A percentile compares a stretch with the other conserved stretches of the same genome.
These are phyloP conservation scores for Kwoniella dejecticola DNA, from an alignment of 768 basidiomycete species.

Conservation along the genomic window DNA sequence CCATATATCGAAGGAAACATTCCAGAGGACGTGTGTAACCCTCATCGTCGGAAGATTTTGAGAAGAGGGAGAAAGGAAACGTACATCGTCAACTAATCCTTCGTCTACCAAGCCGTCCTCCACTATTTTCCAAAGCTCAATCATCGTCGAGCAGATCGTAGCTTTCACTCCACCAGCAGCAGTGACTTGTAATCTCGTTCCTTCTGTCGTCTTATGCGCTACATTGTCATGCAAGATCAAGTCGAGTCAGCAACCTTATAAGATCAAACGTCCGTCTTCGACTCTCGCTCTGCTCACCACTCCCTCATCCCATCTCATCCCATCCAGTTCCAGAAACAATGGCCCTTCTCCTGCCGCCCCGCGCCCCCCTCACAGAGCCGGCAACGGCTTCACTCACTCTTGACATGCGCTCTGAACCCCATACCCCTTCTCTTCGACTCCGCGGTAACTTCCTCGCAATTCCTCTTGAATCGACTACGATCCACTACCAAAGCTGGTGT, in stretches of 20 bases:
- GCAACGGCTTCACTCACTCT: constrained; percentile 62
- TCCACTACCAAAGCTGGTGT: constrained; percentile 81
- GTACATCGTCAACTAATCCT: constrained; percentile 74
- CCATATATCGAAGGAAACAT: neutral
- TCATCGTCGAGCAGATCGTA: constrained; percentile 77
- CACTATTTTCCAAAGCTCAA: constrained; percentile 77
- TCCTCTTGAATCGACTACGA: constrained; percentile 68
- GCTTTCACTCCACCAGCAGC: constrained; percentile 63
- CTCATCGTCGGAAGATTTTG: too few relatives aligned
- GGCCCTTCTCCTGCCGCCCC: too few relatives aligned
- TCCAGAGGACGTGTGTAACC: neutral
- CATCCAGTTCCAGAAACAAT: too few relatives aligned
- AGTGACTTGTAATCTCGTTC: constrained; percentile 68
- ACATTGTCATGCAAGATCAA: constrained; percentile 55
- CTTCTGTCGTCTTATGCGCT: constrained; percentile 68
- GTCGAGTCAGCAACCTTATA: too few relatives aligned
- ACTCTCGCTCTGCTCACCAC: too few relatives aligned
- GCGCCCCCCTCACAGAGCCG: too few relatives aligned
- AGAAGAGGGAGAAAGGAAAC: too few relatives aligned
- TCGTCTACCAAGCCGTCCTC: constrained; percentile 69
- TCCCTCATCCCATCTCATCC: too few relatives aligned
- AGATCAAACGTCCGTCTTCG: too few relatives aligned
- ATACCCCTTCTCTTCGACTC: constrained; percentile 70
- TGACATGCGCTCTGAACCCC: constrained; percentile 77
- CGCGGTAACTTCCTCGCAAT: constrained; percentile 72